Conservation (phyloP, 2,329 filamentous ascomycete genomes). For the Arthrocladium fulminans region DNA sequence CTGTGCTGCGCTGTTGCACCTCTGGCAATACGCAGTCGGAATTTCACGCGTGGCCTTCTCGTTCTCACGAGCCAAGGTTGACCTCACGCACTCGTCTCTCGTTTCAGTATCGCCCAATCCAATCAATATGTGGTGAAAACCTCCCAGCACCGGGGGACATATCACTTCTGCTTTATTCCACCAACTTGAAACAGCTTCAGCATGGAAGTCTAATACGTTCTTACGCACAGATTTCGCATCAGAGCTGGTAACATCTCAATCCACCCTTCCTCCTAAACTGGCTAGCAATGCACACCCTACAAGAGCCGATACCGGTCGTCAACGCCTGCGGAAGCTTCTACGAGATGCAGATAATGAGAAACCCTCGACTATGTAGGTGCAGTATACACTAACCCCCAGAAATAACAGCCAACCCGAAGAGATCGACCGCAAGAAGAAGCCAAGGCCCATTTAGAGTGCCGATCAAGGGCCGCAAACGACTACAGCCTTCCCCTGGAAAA, state of each 20-base stretch:
- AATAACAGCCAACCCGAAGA: neutral
- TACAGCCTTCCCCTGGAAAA: conserved; percentile 18
- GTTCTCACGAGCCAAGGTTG: no score
- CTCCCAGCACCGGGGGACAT: neutral
- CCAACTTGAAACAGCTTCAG: neutral
- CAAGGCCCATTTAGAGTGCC: neutral
- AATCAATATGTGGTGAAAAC: neutral
- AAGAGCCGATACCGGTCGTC: neutral
- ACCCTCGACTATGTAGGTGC: neutral
- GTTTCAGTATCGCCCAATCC: neutral
- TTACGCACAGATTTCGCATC: neutral
- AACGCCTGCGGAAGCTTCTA: neutral
- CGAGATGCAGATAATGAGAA: conserved; percentile 1
- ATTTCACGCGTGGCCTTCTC: no score
- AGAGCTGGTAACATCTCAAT: neutral
- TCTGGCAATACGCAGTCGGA: no score
- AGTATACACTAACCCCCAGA: neutral
- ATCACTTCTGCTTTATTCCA: neutral
- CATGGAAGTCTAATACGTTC: neutral
- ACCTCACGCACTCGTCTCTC: neutral
- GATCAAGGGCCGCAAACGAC: conserved; percentile 14
- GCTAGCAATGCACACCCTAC: neutral
- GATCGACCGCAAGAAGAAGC: neutral
- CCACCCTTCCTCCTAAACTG: neutral
- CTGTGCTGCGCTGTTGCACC: neutral